Evolutionary conservation across 805 yeast species (phyloP), one percentile per base, ranked within the genome.

Genomic region (Wickerhamomyces pijperi): DNA sequence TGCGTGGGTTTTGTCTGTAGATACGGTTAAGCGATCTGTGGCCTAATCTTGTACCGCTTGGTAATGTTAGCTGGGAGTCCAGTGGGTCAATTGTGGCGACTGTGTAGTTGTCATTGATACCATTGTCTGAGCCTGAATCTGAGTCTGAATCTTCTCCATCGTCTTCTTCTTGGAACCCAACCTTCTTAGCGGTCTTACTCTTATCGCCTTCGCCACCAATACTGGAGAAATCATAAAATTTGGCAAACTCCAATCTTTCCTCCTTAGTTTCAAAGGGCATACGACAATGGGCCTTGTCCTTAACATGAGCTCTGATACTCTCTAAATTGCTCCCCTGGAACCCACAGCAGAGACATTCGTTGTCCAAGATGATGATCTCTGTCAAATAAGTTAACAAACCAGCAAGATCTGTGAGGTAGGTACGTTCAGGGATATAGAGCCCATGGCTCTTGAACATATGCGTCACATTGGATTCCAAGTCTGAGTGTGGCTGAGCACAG

Each of bases 231-330:
- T 90, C 96, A 55, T 92, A 92, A 54, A 81, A 92, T 32, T 76
- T 80, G 0, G 87, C 72, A 34, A 90, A 68, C 52, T 79, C 82
- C 36, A 77, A 70, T 53, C 78, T 77, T 52, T 92, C 94, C 41
- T 79, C 80, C 39, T 76, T 80, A 0, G 76, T 60, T 51, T 92
- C 97, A 59, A 82, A 92, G 1, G 97, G 97, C 43, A 92, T 70
- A 53, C 76, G 74, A 64, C 90, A 82, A 59, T 92, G 99, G 42
- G 86, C 76, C 59, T 92, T 92, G 8, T 82, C 71, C 4, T 68
- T 50, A 82, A 86, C 80, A 59, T 92, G 99, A 34, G 85, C 92
- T 48, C 95, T 78, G 11, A 84, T 87, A 43, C 95, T 82, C 52
- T 84, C 94, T 23, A 90, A 55, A 39, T 77, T 75, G 44, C 74